These are phyloP conservation scores for Diaporthe ilicicola DNA, from an alignment of 2,329 filamentous ascomycete species.

Conservation along the genomic window DNA sequence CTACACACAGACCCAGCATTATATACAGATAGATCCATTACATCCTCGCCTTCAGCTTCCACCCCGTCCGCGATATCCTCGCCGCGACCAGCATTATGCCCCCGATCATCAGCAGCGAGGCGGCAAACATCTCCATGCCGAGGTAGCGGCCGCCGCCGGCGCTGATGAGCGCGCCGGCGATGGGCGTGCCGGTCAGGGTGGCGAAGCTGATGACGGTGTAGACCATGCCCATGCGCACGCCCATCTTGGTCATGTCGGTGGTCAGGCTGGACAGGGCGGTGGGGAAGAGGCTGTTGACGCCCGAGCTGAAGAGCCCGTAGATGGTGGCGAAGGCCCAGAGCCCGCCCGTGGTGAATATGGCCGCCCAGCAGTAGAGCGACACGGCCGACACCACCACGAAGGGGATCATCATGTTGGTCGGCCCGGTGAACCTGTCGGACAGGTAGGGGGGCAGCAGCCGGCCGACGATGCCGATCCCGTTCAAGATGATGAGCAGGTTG, in stretches of 20 bases:
- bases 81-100: constrained; percentile 49
- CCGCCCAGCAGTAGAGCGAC: constrained; percentile 68
- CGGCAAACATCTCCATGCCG: constrained; percentile 59
- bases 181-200: constrained; percentile 59
- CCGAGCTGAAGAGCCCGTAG: constrained; percentile 71
- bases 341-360: constrained; percentile 56
- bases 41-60: constrained; percentile 49
- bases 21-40: background rate
- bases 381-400: constrained; percentile 49
- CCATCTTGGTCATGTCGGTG: constrained; percentile 58
- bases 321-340: constrained; percentile 70
- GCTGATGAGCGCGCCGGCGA: constrained; percentile 59
- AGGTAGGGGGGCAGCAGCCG: constrained; percentile 66
- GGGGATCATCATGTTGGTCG: constrained; percentile 68
- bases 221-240: constrained; percentile 65
- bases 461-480: constrained; percentile 67
- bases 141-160: constrained; percentile 50
- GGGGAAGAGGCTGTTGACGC: constrained; percentile 72
- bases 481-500: constrained; percentile 71
- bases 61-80: constrained; percentile 50
- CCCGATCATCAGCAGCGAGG: constrained; percentile 51
- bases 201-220: constrained; percentile 64
- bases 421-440: constrained; percentile 63
- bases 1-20: background rate
- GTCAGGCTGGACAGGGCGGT: constrained; percentile 65